Evolutionary conservation across 768 basidiomycete species (phyloP), one percentile per base, ranked within the genome.

Genomic region (Lactarius sp.): DNA sequence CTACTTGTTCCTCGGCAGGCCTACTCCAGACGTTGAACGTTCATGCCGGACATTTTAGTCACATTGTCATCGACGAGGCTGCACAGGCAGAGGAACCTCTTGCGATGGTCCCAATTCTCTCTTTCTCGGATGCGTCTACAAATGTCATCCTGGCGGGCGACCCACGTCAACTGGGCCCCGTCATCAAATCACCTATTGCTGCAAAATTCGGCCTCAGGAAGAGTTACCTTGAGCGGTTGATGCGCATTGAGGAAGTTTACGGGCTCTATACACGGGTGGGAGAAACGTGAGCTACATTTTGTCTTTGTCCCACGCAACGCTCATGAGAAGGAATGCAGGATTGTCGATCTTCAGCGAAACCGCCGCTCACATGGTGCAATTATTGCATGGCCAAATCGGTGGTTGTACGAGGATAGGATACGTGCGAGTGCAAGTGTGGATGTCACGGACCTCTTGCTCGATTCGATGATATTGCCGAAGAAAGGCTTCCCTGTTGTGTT

Each of bases 61-160:
- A 86, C 65, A 81, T 87, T 18, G 82, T 87, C 66, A 73, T 85
- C 46, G 85, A 87, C 66, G 85, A 87, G 64, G 85, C 84, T 6
- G 85, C 84, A 0, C 85, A 87, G 67, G 85, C 80, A 0, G 79
- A 79, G 46, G 85, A 87, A 66, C 84, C 85, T 0, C 81, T 84
- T 65, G 71, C 78, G 7, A 81, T 86, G 78, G 75, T 85, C 4
- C 68, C 75, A 0, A 72, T 78, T 42, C 66, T 68, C 59, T 69
- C 72, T 1, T 68, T 77, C 59, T 74, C 74, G 6, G 71, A 71
- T 60, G 56, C 68, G 13, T 14, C 65, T 6, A 78, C 77, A 1
- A 77, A 76, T 41, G 66, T 78, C 41, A 67, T 78, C 20, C 67
- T 78, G 3, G 71, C 75, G 16, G 77, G 77, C 0, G 77, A 78